Base-by-base conservation (phyloP, 805 yeast species). In the Kuraishia hungarica region DNA sequence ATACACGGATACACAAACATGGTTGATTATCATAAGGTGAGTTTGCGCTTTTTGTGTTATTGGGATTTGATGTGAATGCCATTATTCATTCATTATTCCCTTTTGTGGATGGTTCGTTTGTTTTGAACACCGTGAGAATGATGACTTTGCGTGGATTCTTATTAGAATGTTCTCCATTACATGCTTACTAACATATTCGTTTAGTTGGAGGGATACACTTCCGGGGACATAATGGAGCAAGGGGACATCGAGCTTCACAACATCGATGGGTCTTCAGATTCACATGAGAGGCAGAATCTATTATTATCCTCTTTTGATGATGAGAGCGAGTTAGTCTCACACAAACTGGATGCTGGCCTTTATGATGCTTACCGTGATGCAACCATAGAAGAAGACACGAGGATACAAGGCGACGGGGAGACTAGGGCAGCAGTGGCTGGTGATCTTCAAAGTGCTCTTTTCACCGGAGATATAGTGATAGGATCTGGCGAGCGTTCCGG, bases 231-330 rank as follows among this genome's bases (percentile, higher is more conserved):
- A 7, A 7, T 7, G 29, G 22, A 21, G 20, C 28, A 50, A 11
- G 19, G 46, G 39, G 52, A 50, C 19, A 50, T 50, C 43, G 52
- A 50, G 46, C 52, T 50, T 19, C 22, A 39, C 24, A 23, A 28
- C 15, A 50, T 50, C 8, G 29, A 50, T 21, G 52, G 29, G 43
- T n/a, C 21, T 20, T n/a, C 21, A 19, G 24, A 39, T 47, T 28
- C 39, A 7, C 20, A 51, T 21, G 50, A 53, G 21, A 39, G 50
- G 8, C 46, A 57, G 50, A 50, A 54, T 15, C 48, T 35, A 6
- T 39, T 59, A 22, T 35, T 59, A 23, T 58, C 62, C 2, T 61
- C 63, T 13, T 61, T 61, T 50, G 54, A 54, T 13, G 50, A 53
- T 19, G 47, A 50, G 47, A 26, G 48, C 17, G 53, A 52, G 23